These are phyloP conservation scores for Domatiomyces catenatus DNA, from an alignment of 2,329 filamentous ascomycete genomes.

Conservation along the genomic window DNA sequence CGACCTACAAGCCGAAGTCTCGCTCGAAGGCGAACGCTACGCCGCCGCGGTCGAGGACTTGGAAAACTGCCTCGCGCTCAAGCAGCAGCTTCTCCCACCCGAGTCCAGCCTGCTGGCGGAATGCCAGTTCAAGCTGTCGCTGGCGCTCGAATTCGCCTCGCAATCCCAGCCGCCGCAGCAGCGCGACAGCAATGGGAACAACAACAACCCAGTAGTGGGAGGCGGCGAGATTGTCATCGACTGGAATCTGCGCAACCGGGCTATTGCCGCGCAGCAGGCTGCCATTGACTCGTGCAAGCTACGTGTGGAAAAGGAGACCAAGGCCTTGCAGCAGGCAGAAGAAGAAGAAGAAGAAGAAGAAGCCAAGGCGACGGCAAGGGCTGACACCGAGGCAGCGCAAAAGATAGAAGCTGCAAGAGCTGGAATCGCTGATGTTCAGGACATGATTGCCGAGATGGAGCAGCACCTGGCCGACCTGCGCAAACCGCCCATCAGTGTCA, in stretches of 20 bases:
- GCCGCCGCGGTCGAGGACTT: slow-evolving; percentile 74
- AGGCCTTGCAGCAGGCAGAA: slow-evolving; percentile 25
- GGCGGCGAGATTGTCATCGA: slow-evolving; percentile 33
- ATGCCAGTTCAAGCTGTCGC: slow-evolving; percentile 88
- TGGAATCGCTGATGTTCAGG: slow-evolving; percentile 42
- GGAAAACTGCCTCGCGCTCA: slow-evolving; percentile 60
- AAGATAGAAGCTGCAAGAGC: slow-evolving; percentile 28
- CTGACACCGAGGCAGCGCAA: neutral
- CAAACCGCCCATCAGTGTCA: slow-evolving; percentile 36
- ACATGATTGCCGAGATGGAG: slow-evolving; percentile 47
- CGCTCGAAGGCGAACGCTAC: slow-evolving; percentile 91
- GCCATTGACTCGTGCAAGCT: slow-evolving; percentile 44
- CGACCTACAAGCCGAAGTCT: slow-evolving; percentile 87
- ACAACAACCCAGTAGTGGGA: slow-evolving; percentile 27
- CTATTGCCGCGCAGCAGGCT: slow-evolving; percentile 43
- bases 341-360: slow-evolving; percentile 3
- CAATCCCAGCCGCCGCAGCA: slow-evolving; percentile 42
- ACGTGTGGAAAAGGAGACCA: slow-evolving; percentile 39
- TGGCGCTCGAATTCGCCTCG: slow-evolving; percentile 86
- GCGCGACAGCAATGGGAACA: slow-evolving; percentile 26
- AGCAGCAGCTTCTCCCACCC: slow-evolving; percentile 60
- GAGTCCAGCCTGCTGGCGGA: slow-evolving; percentile 81
- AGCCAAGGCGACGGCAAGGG: no score
- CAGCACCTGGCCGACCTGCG: slow-evolving; percentile 43
- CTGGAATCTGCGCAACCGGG: slow-evolving; percentile 41